Percentiles rank a stretch among this genome's conserved stretches.
Evolutionary conservation across 352 stramenopile species (phyloP).

Genomic region (Thalassiosira ordinaria): DNA sequence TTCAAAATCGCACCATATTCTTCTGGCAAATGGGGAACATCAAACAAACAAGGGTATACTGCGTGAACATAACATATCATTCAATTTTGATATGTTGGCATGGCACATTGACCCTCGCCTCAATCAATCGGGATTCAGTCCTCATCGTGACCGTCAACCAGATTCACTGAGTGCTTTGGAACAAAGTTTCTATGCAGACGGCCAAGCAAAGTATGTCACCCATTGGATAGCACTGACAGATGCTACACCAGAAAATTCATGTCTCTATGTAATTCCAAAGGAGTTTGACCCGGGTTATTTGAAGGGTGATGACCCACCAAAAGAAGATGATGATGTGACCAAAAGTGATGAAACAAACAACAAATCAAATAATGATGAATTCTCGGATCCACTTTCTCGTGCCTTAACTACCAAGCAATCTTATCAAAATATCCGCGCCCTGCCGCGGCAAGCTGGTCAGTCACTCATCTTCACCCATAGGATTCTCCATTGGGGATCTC

Average conservation of each 20-base stretch:
- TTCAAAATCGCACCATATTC: slow-evolving; percentile 23
- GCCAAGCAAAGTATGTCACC: slow-evolving; percentile 75
- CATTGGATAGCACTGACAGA: slow-evolving; percentile 74
- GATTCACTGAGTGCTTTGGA: slow-evolving; percentile 32
- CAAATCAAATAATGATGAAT: not conserved
- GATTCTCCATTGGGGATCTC: slow-evolving; percentile 82
- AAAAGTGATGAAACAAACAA: slow-evolving; percentile 14
- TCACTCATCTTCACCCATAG: slow-evolving; percentile 76
- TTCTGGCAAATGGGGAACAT: slow-evolving; percentile 37
- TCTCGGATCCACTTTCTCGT: slow-evolving; percentile 57
- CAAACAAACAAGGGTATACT: slow-evolving; percentile 33
- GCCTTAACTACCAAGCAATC: slow-evolving; percentile 70
- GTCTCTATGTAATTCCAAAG: slow-evolving; percentile 79
- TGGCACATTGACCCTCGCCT: slow-evolving; percentile 70
- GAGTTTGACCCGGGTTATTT: slow-evolving; percentile 77
- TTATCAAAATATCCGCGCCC: slow-evolving; percentile 74
- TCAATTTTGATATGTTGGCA: slow-evolving; percentile 79
- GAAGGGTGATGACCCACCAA: slow-evolving; percentile 50
- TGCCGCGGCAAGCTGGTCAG: slow-evolving; percentile 63
- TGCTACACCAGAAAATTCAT: slow-evolving; percentile 72
- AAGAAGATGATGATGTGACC: slow-evolving; percentile 11
- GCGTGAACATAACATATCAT: slow-evolving; percentile 30
- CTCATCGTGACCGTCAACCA: slow-evolving; percentile 79
- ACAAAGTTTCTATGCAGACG: slow-evolving; percentile 58
- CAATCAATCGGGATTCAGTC: slow-evolving; percentile 65